Conservation (phyloP, 2,329 filamentous ascomycete genomes). For the Aspergillus arachidicola region DNA sequence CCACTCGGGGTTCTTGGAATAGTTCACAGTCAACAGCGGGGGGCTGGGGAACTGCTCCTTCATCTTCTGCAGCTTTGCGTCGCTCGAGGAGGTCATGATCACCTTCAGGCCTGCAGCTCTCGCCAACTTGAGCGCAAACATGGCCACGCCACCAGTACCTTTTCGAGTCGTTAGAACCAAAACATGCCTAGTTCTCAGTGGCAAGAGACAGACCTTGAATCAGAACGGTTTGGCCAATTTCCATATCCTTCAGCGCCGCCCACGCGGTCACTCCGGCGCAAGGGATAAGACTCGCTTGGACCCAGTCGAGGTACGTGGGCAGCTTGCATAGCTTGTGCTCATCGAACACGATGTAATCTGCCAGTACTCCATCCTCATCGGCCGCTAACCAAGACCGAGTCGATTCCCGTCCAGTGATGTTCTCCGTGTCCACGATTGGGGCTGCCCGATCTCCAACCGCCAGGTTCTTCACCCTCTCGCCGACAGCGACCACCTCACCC, state of each 20-base stretch:
- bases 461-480: slow-evolving; percentile 37
- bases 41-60: slow-evolving; percentile 26
- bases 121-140: slow-evolving; percentile 40
- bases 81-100: slow-evolving; percentile 43
- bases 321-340: slow-evolving; percentile 41
- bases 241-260: slow-evolving; percentile 45
- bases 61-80: slow-evolving; percentile 36
- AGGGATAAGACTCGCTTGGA: slow-evolving; percentile 41
- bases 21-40: slow-evolving; percentile 35
- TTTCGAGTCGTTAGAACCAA: not conserved
- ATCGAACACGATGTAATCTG: slow-evolving; percentile 46
- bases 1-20: slow-evolving; percentile 32
- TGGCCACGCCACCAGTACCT: slow-evolving; percentile 42
- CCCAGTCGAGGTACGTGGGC: slow-evolving; percentile 42
- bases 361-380: slow-evolving; percentile 49
- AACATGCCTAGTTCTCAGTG: too few relatives aligned
- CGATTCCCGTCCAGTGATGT: slow-evolving; percentile 42
- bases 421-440: slow-evolving; percentile 44
- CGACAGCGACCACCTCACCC: slow-evolving; percentile 44
- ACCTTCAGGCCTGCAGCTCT: slow-evolving; percentile 35
- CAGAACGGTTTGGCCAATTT: slow-evolving; percentile 45
- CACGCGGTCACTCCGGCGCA: slow-evolving; percentile 52
- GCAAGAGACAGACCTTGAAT: slow-evolving; percentile 42
- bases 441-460: slow-evolving; percentile 41
- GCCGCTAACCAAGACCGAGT: slow-evolving; percentile 48